Evolutionary conservation across 768 basidiomycete species (phyloP), one percentile per base, ranked within the genome.

Genomic region (Dacryopinax primogenitus): DNA sequence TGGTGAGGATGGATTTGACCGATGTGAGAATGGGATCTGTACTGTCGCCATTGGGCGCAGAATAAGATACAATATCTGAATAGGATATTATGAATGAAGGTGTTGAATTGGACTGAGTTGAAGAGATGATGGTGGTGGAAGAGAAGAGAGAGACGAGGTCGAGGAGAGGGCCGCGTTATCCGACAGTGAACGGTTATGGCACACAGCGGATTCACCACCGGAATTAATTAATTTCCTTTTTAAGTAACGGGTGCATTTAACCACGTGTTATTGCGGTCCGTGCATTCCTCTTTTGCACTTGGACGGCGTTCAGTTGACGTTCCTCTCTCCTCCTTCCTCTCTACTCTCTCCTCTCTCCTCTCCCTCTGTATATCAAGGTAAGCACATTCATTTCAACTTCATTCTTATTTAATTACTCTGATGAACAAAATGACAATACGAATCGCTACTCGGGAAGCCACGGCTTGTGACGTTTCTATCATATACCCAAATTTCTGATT

Each of bases 401-500:
- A 7, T 18, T 44, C 16, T 44, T 23, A 18, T 7, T 18, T 23
- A 23, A 44, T 37, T 44, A 6, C 41, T 44, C 6, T 44, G 41
- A 44, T 44, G 41, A 44, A 44, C 41, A 44, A 44, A 44, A 44
- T 44, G 41, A 44, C 41, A 44, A 44, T n/a, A n/a, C 16, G 41
- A 44, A 44, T 44, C 41, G 41, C 41, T 44, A 44, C 41, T 44
- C 41, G 41, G 41, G 41, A 44, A 44, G 41, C 41, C 41, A 44
- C 41, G 41, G 41, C 41, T 44, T 44, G 41, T 44, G 41, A 44
- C 41, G 41, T 44, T 44, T 44, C 41, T 7, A 44, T 44, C 41
- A 44, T 44, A 44, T 44, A 44, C 41, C 41, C 41, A 44, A 44
- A 44, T 44, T 44, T 44, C 41, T 44, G 41, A 44, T 7, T 18